These are phyloP conservation scores for Cryphonectria nitschkei DNA, from an alignment of 2,329 filamentous ascomycete species.

Conservation along the genomic window DNA sequence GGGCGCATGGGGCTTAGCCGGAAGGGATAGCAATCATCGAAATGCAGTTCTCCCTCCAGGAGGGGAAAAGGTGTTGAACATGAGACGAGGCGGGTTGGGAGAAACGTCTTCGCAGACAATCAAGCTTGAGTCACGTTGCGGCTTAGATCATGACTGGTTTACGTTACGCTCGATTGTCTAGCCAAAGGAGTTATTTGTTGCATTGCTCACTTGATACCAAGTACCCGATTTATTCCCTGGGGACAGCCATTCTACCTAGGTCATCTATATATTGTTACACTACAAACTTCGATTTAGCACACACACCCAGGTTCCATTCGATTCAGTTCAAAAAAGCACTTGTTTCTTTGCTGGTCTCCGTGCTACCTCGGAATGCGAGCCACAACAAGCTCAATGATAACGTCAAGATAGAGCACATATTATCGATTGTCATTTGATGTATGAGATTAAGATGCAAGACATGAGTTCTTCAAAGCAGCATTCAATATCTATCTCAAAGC, in stretches of 20 bases:
- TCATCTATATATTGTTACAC: conserved; percentile 2
- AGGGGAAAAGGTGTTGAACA: not conserved
- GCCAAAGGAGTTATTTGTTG: conserved; percentile 18
- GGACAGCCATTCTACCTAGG: conserved; percentile 1
- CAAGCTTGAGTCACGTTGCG: conserved; percentile 10
- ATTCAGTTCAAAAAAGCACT: not conserved
- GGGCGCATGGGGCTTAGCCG: conserved; percentile 9
- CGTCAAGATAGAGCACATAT: not conserved
- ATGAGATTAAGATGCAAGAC: not conserved
- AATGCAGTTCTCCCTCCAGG: not conserved
- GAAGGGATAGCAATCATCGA: conserved; percentile 17
- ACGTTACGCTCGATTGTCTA: not conserved
- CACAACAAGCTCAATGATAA: not conserved
- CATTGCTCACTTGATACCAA: conserved; percentile 14
- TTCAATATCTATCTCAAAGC: not conserved
- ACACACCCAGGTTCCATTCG: not conserved
- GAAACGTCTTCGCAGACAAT: conserved; percentile 4
- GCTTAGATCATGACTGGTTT: not conserved
- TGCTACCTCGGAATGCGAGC: not conserved
- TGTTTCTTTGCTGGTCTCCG: not conserved
- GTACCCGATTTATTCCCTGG: not conserved
- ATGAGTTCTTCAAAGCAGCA: not conserved
- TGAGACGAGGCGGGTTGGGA: conserved; percentile 13
- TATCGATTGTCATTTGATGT: not conserved
- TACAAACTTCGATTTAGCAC: not conserved